These are phyloP conservation scores for Pyricularia grisea DNA, from an alignment of 2,329 filamentous ascomycete species.

Conservation along the genomic window DNA sequence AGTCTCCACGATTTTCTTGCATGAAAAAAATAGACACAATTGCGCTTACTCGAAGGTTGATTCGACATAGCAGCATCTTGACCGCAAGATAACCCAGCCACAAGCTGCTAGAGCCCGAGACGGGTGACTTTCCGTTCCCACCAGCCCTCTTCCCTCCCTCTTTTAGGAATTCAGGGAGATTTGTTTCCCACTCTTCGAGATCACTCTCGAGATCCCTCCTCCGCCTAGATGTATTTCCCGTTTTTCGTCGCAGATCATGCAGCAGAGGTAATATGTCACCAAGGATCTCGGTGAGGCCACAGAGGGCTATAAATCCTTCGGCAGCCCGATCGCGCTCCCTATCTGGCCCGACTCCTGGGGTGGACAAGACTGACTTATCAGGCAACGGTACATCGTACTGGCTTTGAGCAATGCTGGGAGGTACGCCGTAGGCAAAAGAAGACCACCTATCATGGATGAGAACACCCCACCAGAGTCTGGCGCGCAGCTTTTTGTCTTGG, in stretches of 20 bases:
- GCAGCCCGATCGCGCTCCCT: not conserved
- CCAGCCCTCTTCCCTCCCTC: not conserved
- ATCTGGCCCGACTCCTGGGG: not conserved
- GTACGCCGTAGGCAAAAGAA: constrained; percentile 43
- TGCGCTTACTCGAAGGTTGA: constrained; percentile 33
- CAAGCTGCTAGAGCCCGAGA: constrained; percentile 35
- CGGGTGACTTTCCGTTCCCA: not conserved
- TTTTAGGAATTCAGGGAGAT: constrained; percentile 2
- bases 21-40: constrained; percentile 7
- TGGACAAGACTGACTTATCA: constrained; percentile 5
- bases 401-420: constrained; percentile 31
- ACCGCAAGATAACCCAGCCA: constrained; percentile 39
- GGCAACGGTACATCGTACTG: constrained; percentile 37
- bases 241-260: constrained; percentile 9
- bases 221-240: constrained; percentile 8
- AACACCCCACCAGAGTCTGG: constrained; percentile 47
- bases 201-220: constrained; percentile 5
- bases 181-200: constrained; percentile 3
- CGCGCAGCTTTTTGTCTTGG: constrained; percentile 38
- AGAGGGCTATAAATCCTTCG: constrained; percentile 32
- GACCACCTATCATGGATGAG: constrained; percentile 46
- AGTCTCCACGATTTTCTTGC: not conserved
- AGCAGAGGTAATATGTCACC: constrained; percentile 18
- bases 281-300: constrained; percentile 32
- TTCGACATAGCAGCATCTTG: constrained; percentile 34